A percentile compares a stretch with the other conserved stretches of the same genome.
Evolutionary conservation across 257 asterid species (phyloP).

Genomic region (Jacaranda copaia): DNA sequence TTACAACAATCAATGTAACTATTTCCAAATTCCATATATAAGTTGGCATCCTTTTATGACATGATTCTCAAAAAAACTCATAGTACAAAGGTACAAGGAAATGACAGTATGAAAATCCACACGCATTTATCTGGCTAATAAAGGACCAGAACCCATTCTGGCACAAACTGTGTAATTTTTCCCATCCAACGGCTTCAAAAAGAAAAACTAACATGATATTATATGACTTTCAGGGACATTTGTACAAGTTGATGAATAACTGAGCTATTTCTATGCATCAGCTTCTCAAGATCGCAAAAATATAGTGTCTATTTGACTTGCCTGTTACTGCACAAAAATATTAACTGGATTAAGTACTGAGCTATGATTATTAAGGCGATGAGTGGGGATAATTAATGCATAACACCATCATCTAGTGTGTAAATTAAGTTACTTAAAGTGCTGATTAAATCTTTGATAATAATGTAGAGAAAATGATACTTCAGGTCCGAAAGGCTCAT

Average conservation of each 20-base stretch:
- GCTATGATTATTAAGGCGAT: background rate
- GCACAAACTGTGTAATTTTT: background rate
- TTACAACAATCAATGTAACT: background rate
- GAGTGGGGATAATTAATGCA: background rate
- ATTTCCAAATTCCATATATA: slow-evolving; percentile 7
- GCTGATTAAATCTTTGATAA: background rate
- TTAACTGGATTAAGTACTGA: background rate
- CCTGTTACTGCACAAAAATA: background rate
- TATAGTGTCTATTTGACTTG: background rate
- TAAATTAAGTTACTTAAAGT: background rate
- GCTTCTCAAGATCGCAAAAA: background rate
- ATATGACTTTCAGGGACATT: slow-evolving; percentile 27
- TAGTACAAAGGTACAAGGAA: background rate
- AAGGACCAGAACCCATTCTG: slow-evolving; percentile 23
- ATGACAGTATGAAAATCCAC: background rate
- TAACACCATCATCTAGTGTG: background rate
- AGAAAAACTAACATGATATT: slow-evolving; percentile 25
- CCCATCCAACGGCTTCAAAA: background rate
- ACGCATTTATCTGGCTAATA: background rate
- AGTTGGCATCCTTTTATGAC: background rate
- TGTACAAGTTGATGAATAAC: background rate
- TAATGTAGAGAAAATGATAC: background rate
- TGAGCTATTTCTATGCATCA: slow-evolving; percentile 13
- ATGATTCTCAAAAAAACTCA: background rate
- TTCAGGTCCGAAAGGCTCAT: background rate